A percentile compares a stretch with the other conserved stretches of the same genome.
phyloP scores from a whole-genome alignment of 768 basidiomycete genomes.

The Tricholoma sp. region DNA sequence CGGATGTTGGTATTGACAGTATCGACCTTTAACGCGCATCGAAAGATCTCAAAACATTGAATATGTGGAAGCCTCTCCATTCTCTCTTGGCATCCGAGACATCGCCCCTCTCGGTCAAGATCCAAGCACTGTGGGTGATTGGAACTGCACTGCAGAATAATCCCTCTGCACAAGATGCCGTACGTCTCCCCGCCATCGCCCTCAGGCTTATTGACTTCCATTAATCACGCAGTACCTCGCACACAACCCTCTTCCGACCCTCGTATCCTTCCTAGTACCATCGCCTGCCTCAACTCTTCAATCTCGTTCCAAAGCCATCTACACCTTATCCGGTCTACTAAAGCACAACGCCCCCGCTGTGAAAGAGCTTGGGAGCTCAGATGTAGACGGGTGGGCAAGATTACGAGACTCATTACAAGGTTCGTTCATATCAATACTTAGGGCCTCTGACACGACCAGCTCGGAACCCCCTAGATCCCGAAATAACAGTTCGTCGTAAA shows the following conservation, averaged over 20 bases:
- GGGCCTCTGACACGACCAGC: background rate
- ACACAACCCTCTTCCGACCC: slow-evolving; percentile 57
- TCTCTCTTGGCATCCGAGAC: slow-evolving; percentile 48
- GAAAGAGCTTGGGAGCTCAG: slow-evolving; percentile 36
- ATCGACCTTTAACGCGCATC: background rate
- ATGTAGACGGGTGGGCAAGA: slow-evolving; percentile 57
- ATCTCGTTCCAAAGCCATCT: slow-evolving; percentile 75
- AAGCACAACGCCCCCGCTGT: slow-evolving; percentile 76
- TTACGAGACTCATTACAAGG: slow-evolving; percentile 60
- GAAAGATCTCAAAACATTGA: slow-evolving; percentile 67
- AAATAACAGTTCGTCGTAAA: slow-evolving; percentile 74
- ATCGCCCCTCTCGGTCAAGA: slow-evolving; percentile 55
- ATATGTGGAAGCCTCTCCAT: slow-evolving; percentile 77
- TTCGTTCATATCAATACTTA: slow-evolving; percentile 13
- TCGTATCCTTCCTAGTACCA: slow-evolving; percentile 59
- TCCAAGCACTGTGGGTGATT: slow-evolving; percentile 76
- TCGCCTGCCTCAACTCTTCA: slow-evolving; percentile 42
- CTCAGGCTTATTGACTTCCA: background rate
- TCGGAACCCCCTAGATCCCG: slow-evolving; percentile 53
- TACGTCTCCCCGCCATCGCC: slow-evolving; percentile 29
- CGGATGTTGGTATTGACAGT: slow-evolving; percentile 2
- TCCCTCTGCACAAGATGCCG: slow-evolving; percentile 72
- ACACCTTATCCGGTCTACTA: slow-evolving; percentile 70
- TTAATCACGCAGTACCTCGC: slow-evolving; percentile 46
- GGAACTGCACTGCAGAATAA: slow-evolving; percentile 92